A percentile compares a stretch with the other conserved stretches of the same genome.
Evolutionary conservation across 2,329 filamentous ascomycete genomes (phyloP).

Genomic region (Fusarium sp.): DNA sequence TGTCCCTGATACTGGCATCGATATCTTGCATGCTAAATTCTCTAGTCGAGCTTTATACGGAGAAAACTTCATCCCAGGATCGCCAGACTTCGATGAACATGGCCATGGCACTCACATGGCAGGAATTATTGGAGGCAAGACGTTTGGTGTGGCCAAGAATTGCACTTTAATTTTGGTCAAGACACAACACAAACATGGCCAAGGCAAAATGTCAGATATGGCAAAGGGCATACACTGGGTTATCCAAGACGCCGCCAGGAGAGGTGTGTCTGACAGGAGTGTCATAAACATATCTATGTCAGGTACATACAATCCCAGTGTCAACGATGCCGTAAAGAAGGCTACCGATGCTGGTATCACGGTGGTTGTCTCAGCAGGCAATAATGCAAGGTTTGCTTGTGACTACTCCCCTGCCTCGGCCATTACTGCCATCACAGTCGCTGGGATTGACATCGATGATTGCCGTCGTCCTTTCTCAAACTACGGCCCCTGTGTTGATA

Average conservation of each 20-base stretch:
- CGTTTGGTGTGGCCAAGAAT: not conserved
- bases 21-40: not conserved
- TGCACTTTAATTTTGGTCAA: not conserved
- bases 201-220: not conserved
- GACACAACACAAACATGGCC: too few species aligned
- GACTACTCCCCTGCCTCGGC: not conserved
- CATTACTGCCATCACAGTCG: slow-evolving; percentile 4
- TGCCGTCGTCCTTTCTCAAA: not conserved
- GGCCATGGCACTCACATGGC: slow-evolving; percentile 3
- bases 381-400: not conserved
- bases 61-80: not conserved
- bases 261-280: not conserved
- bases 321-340: not conserved
- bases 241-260: not conserved
- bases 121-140: not conserved
- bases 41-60: not conserved
- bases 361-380: slow-evolving; percentile 1
- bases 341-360: not conserved
- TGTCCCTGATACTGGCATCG: not conserved
- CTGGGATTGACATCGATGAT: not conserved
- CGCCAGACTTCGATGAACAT: not conserved
- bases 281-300: not conserved
- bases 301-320: accelerated
- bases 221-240: not conserved
- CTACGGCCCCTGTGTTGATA: not conserved